Base-by-base conservation (phyloP, 2,329 filamentous ascomycete genomes). In the Botrytis porri region DNA sequence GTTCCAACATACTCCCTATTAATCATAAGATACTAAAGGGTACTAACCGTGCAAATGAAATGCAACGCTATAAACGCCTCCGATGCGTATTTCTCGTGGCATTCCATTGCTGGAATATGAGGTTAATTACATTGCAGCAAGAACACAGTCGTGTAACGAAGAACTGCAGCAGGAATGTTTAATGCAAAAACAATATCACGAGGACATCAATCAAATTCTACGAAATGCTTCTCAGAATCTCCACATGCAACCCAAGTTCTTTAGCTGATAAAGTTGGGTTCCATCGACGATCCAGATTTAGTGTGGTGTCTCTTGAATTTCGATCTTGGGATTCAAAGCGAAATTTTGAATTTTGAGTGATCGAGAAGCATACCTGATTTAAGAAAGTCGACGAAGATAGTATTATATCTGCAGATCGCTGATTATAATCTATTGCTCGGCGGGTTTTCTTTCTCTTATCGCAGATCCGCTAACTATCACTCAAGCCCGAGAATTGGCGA, bases 11-110 rank as follows among this genome's bases (percentile, higher is more conserved):
- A 32, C 59, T n/a, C 54, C 63, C 41, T 32, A 35, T 35, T 25
- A 51, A 64, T 54, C 35, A 71, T 72, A 69, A 61, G 51, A 69
- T 51, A 35, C 45, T 61, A 69, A 69, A 69, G 39, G 59, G 22
- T 32, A 69, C 70, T 61, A 69, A 51, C 32, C 63, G 32, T 72
- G 59, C 41, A 69, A 72, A 72, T 72, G 20, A 72, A 62, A 72
- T 69, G 32, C 18, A n/a, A 39, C 54, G 25, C 59, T 37, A 57
- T 51, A 54, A 20, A 69, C 41, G 54, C 70, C 29, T 69, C 63
- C 39, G 54, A 54, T 43, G 32, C 57, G 37, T 60, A 61, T 72
- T 32, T 72, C 70, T 72, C 70, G 63, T 72, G 70, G 70, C 70
- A 72, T 72, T 32, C 48, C 43, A 59, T 69, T 69, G 63, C 51